Conservation (phyloP, 352 stramenopile genomes). For the Pythium aquatile region DNA sequence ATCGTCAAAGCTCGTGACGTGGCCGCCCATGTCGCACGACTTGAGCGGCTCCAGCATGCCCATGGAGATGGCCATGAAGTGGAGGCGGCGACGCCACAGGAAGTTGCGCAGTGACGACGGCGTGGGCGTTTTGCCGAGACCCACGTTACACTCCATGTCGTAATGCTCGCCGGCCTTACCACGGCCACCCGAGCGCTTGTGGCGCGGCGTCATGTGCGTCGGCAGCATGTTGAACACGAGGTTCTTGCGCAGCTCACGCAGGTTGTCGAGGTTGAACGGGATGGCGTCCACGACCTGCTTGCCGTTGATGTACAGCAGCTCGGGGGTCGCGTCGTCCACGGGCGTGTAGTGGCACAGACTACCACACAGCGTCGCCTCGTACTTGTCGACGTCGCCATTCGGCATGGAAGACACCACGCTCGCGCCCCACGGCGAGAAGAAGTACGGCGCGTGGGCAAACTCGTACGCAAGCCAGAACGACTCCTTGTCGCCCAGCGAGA, state of each 20-base stretch:
- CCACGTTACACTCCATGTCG: slow-evolving; percentile 47
- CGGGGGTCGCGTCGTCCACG: slow-evolving; percentile 18
- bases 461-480: slow-evolving; percentile 75
- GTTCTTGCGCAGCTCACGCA: slow-evolving; percentile 27
- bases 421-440: slow-evolving; percentile 67
- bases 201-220: slow-evolving; percentile 50
- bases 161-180: slow-evolving; percentile 36
- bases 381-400: slow-evolving; percentile 53
- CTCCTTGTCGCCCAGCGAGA: slow-evolving; percentile 76
- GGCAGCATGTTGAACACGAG: slow-evolving; percentile 43
- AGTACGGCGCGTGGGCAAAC: slow-evolving; percentile 55
- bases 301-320: slow-evolving; percentile 63
- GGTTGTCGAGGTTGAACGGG: slow-evolving; percentile 37
- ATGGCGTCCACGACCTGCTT: slow-evolving; percentile 51
- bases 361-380: slow-evolving; percentile 61
- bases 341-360: slow-evolving; percentile 62
- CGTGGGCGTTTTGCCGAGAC: slow-evolving; percentile 39
- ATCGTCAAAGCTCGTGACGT: slow-evolving; percentile 10
- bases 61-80: slow-evolving; percentile 55
- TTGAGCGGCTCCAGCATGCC: slow-evolving; percentile 39
- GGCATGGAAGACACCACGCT: slow-evolving; percentile 48
- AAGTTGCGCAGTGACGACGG: slow-evolving; percentile 33
- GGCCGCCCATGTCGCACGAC: slow-evolving; percentile 36
- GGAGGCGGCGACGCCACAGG: slow-evolving; percentile 38
- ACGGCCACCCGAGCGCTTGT: slow-evolving; percentile 23